Percentiles rank a stretch among this genome's conserved stretches.
These are phyloP conservation scores for Zea luxurians DNA, from an alignment of 176 grass and related monocot species.

Conservation along the genomic window DNA sequence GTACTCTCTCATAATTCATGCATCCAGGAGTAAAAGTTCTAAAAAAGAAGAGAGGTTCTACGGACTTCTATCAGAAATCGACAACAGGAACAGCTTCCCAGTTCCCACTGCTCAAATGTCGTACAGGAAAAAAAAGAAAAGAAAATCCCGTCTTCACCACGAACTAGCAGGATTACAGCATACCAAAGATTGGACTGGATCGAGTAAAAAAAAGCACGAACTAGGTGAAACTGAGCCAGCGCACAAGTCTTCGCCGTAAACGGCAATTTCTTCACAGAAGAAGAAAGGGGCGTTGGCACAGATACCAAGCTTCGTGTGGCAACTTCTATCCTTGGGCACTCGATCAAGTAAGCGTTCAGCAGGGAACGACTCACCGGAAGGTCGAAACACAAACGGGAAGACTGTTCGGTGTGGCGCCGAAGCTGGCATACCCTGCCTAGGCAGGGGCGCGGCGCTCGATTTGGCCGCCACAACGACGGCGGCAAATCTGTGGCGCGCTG, in stretches of 20 bases:
- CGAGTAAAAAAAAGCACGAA: not conserved
- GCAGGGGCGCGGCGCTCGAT: too few relatives aligned
- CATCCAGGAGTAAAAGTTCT: conserved; percentile 17
- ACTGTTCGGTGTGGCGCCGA: too few relatives aligned
- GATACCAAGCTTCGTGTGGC: not conserved
- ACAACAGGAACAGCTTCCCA: conserved; percentile 2
- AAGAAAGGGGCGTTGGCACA: not conserved
- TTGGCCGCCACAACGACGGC: too few relatives aligned
- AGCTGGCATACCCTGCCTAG: too few relatives aligned
- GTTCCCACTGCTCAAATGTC: not conserved
- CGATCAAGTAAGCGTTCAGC: not conserved
- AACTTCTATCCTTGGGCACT: not conserved
- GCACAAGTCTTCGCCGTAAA: conserved; percentile 5
- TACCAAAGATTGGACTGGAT: not conserved
- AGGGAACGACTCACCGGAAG: not conserved
- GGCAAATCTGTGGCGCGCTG: too few relatives aligned
- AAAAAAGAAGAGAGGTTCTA: not conserved
- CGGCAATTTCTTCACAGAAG: not conserved
- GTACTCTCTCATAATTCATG: not conserved
- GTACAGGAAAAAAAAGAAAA: not conserved
- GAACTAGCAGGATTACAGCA: not conserved
- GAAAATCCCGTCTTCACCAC: not conserved
- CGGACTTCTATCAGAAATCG: not conserved
- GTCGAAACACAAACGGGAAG: not conserved
- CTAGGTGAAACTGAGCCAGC: not conserved